A percentile compares a stretch with the other conserved stretches of the same genome.
Evolutionary conservation across 202 grass and related monocot species (phyloP).

Genomic region (Sporobolus alterniflorus): DNA sequence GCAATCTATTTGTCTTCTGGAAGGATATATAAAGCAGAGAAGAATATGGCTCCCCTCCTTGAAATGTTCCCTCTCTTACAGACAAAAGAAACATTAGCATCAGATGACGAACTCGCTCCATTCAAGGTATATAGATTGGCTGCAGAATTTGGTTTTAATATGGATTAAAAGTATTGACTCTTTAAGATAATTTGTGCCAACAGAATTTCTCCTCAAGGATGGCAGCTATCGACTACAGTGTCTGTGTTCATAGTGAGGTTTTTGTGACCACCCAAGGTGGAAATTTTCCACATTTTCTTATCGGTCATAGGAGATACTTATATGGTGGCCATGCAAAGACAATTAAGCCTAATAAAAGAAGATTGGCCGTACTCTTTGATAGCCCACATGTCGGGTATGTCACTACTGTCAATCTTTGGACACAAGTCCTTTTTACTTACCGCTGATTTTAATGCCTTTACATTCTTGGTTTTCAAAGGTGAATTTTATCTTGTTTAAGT

Average conservation of each 20-base stretch:
- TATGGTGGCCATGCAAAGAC: slow-evolving; percentile 92
- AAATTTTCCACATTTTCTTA: slow-evolving; percentile 94
- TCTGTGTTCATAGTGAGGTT: slow-evolving; percentile 87
- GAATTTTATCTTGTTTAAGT: slow-evolving; percentile 25
- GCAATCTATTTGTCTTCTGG: slow-evolving; percentile 99
- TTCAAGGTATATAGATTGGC: slow-evolving; percentile 67
- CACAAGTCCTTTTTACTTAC: background rate
- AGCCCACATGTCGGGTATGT: slow-evolving; percentile 82
- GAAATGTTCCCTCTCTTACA: slow-evolving; percentile 98
- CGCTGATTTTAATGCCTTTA: background rate
- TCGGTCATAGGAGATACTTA: slow-evolving; percentile 90
- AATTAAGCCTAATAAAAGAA: slow-evolving; percentile 97
- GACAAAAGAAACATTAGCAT: slow-evolving; percentile 94
- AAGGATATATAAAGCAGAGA: slow-evolving; percentile 95
- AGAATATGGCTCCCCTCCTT: slow-evolving; percentile 92
- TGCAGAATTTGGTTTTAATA: background rate
- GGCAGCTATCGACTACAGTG: slow-evolving; percentile 93
- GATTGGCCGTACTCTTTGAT: slow-evolving; percentile 88
- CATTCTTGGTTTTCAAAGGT: slow-evolving; percentile 5
- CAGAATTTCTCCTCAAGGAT: slow-evolving; percentile 98
- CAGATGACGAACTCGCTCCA: slow-evolving; percentile 78
- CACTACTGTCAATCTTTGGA: background rate
- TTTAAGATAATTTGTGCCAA: slow-evolving; percentile 10
- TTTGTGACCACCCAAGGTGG: slow-evolving; percentile 98
- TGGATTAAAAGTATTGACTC: slow-evolving; percentile 20